Evolutionary conservation across 441 rosid genomes (phyloP).

Genomic region (Iberis amara): DNA sequence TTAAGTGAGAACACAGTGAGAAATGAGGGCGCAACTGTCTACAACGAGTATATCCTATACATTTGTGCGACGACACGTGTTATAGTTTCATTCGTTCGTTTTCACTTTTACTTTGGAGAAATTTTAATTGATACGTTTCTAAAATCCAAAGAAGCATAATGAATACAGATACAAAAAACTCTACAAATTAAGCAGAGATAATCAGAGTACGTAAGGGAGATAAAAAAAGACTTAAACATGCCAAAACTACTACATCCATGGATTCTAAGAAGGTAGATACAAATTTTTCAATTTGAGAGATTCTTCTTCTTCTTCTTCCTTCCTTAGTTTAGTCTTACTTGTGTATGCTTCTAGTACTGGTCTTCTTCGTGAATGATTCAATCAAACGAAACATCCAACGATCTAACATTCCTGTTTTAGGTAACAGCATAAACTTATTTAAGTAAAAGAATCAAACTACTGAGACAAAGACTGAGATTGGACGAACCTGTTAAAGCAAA

Average conservation of each 20-base stretch:
- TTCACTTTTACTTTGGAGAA: too few relatives aligned
- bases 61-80: background rate
- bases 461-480: constrained; percentile 5
- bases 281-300: constrained; percentile 3
- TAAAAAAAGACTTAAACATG: constrained; percentile 9
- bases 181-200: constrained; percentile 20
- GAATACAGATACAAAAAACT: constrained; percentile 19
- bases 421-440: background rate
- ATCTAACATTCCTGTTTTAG: constrained; percentile 80
- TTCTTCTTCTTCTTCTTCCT: constrained; percentile 15
- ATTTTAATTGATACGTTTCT: too few relatives aligned
- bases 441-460: background rate
- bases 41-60: too few relatives aligned
- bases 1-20: background rate
- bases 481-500: constrained; percentile 86
- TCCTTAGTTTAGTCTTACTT: constrained; percentile 22
- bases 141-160: background rate
- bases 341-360: constrained; percentile 36
- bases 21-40: background rate
- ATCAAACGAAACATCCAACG: constrained; percentile 89
- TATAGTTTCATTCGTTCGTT: background rate
- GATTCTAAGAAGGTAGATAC: constrained; percentile 14
- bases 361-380: constrained; percentile 55
- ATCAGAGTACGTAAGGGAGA: constrained; percentile 11
- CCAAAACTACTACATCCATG: too few relatives aligned